Percentiles rank a stretch among this genome's conserved stretches.
Evolutionary conservation across 2,329 filamentous ascomycete species (phyloP).

Genomic region (Decorospora gaudefroyi): DNA sequence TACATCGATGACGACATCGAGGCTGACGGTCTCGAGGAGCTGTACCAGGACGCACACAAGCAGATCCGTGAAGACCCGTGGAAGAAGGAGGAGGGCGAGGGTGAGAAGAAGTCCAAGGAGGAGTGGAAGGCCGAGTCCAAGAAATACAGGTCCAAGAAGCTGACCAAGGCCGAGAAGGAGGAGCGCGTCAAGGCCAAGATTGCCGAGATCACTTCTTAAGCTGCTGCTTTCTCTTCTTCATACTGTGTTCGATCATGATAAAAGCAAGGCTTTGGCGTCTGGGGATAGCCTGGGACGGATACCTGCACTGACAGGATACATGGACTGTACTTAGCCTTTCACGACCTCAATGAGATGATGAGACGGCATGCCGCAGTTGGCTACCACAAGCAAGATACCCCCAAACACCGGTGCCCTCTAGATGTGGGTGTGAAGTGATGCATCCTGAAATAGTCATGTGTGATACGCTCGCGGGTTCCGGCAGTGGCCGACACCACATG

Average conservation of each 20-base stretch:
- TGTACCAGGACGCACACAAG: conserved; percentile 93
- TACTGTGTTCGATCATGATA: conserved; percentile 36
- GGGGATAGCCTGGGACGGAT: conserved; percentile 40
- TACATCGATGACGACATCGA: conserved; percentile 98
- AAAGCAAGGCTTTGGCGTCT: conserved; percentile 47
- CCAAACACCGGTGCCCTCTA: conserved; percentile 1
- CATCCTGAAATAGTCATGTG: conserved; percentile 3
- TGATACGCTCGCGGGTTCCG: background rate
- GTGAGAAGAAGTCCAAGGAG: conserved; percentile 92
- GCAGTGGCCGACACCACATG: conserved; percentile 2
- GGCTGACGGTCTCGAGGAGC: conserved; percentile 94
- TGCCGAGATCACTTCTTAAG: conserved; percentile 68
- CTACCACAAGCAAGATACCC: conserved; percentile 24
- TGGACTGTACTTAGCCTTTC: conserved; percentile 38
- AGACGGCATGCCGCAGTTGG: conserved; percentile 34
- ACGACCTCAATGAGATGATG: conserved; percentile 39
- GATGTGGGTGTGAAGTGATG: conserved; percentile 2
- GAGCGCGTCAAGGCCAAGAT: conserved; percentile 89
- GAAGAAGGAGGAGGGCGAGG: conserved; percentile 81
- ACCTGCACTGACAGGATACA: conserved; percentile 32
- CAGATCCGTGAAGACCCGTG: conserved; percentile 97
- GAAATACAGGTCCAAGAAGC: conserved; percentile 81
- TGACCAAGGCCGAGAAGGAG: conserved; percentile 81
- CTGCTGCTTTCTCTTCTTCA: conserved; percentile 20
- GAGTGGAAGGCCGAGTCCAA: conserved; percentile 94